phyloP scores from a whole-genome alignment of 2,329 filamentous ascomycete genomes.

The Aspergillus eucalypticola region DNA sequence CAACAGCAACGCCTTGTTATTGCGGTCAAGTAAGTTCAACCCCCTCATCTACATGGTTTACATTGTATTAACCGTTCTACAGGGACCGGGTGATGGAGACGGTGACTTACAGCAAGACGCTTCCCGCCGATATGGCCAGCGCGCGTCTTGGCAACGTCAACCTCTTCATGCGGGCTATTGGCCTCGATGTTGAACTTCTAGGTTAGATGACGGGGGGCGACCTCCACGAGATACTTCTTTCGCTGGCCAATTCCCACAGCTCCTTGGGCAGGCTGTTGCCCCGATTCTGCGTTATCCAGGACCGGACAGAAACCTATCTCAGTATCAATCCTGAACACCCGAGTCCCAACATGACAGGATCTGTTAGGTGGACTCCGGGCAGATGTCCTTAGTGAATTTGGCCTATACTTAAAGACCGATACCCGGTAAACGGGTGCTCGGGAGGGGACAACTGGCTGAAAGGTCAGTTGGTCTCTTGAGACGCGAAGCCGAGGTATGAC shows the following conservation, averaged over 20 bases:
- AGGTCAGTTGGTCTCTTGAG: neutral
- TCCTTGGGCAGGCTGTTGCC: neutral
- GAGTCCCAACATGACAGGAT: neutral
- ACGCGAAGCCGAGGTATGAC: neutral
- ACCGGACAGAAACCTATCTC: neutral
- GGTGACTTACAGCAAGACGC: conserved; percentile 80
- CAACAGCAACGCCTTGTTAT: conserved; percentile 94
- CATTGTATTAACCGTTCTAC: conserved; percentile 18
- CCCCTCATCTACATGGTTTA: neutral
- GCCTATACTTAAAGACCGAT: neutral
- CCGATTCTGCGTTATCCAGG: neutral
- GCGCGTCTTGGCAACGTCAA: conserved; percentile 90
- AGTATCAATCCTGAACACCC: neutral
- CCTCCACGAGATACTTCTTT: neutral
- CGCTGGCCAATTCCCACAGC: neutral
- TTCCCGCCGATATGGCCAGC: conserved; percentile 81
- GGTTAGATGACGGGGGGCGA: conserved; percentile 44
- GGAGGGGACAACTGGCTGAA: neutral
- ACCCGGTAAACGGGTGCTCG: neutral
- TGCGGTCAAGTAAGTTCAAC: conserved; percentile 71
- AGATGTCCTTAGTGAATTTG: neutral
- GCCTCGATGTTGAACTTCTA: conserved; percentile 86
- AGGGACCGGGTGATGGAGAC: conserved; percentile 94
- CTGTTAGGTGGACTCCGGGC: neutral
- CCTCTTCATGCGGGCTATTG: conserved; percentile 96